Evolutionary conservation across 2,329 filamentous ascomycete genomes (phyloP).

Genomic region (Monosporascus ibericus): DNA sequence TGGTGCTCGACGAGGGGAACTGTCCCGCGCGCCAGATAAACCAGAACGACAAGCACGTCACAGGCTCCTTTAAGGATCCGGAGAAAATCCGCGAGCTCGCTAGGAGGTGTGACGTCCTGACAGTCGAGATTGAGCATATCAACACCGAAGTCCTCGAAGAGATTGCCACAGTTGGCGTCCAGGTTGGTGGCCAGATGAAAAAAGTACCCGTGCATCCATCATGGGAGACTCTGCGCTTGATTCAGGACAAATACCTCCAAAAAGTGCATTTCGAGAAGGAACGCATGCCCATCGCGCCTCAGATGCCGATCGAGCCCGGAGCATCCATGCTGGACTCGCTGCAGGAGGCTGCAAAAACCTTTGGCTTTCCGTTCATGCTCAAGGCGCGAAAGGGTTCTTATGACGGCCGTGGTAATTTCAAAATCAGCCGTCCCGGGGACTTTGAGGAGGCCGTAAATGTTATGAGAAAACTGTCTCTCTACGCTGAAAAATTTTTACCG

Average conservation of each 20-base stretch:
- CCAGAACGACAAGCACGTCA: conserved; percentile 65
- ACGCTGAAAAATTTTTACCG: conserved; percentile 83
- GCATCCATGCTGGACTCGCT: conserved; percentile 56
- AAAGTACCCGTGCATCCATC: conserved; percentile 67
- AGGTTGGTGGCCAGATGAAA: conserved; percentile 41
- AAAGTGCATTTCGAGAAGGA: conserved; percentile 70
- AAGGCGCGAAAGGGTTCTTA: conserved; percentile 89
- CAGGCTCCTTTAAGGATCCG: conserved; percentile 82
- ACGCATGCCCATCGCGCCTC: conserved; percentile 67
- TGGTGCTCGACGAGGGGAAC: conserved; percentile 69
- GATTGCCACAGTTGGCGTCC: conserved; percentile 59
- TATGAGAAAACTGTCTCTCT: conserved; percentile 66
- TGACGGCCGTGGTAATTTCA: conserved; percentile 71
- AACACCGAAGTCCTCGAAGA: conserved; percentile 86
- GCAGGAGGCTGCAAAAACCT: conserved; percentile 52
- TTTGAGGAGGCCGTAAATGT: conserved; percentile 60
- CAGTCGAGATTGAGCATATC: conserved; percentile 93
- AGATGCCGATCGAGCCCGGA: conserved; percentile 54
- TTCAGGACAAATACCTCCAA: conserved; percentile 91
- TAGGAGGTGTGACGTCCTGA: conserved; percentile 69
- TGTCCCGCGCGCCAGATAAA: conserved; percentile 84
- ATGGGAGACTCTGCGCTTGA: conserved; percentile 78
- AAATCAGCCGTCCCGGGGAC: conserved; percentile 38
- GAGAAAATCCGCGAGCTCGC: conserved; percentile 77
- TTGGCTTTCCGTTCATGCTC: conserved; percentile 85